Base-by-base conservation (phyloP, 2,329 filamentous ascomycete species). In the Cryphonectria naterciae region DNA sequence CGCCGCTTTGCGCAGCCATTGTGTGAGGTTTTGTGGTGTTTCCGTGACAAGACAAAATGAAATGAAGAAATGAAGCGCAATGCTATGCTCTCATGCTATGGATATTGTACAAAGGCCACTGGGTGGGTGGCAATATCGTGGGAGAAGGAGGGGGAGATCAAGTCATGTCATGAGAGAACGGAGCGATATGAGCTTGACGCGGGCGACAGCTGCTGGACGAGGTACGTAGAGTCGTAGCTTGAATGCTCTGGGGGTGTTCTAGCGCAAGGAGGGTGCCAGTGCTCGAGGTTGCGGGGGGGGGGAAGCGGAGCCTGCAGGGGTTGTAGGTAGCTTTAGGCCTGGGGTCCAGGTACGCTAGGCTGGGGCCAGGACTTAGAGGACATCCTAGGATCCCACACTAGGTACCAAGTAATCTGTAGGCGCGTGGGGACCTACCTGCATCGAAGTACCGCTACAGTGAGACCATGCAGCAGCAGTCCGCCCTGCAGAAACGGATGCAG, bases 1-100 rank as follows among this genome's bases (percentile, higher is more conserved):
- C 84, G 74, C 79, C 81, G 76, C 77, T 77, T 76, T 76, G 76
- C 68, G 77, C 75, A 73, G 81, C 80, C 82, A 85, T 84, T 73
- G 73, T 73, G 74, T 75, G 70, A 7, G 39, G 60, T 28, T 67
- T 41, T 49, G 65, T 41, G 66, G 32, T 46, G 22, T 37, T 56
- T 25, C 10, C 25, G 62, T 52, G 10, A 22, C 67, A 72, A 68
- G 74, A 71, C 63, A 62, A 46, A 71, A 61, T 17, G 66, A 54
- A 65, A 70, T 58, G 65, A 68, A 68, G n/a, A 54, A 28, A 62
- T 4, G 46, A 43, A 65, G 43, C 7, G 64, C 62, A 37, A 67
- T 68, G 64, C 69, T 68, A 73, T 73, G 72, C 72, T 60, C 60
- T 67, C 65, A 73, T 73, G 67, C 54, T 69, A 72, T 65, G 66